A percentile compares a stretch with the other conserved stretches of the same genome.
Conservation (phyloP, 1,284 basidiomycete species). For the Fomes fomentarius region DNA sequence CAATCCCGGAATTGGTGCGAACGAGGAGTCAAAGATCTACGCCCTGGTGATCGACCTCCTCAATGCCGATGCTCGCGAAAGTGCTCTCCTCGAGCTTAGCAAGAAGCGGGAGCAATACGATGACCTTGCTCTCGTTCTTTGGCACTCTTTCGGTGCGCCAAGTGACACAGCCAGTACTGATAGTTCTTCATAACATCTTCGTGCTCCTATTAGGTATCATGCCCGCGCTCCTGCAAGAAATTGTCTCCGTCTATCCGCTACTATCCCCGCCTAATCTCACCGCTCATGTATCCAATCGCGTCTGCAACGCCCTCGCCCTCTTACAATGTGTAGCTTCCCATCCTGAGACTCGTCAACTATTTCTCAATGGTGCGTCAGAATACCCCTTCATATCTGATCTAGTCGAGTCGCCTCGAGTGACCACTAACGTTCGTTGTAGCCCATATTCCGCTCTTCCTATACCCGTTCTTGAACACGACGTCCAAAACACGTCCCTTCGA, state of each 20-base stretch:
- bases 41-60: slow-evolving; percentile 81
- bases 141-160: slow-evolving; percentile 96
- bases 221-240: slow-evolving; percentile 98
- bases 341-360: slow-evolving; percentile 90
- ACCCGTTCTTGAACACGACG: slow-evolving; percentile 99
- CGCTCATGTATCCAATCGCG: slow-evolving; percentile 98
- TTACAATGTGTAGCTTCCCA: slow-evolving; percentile 98
- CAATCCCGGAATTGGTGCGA: slow-evolving; percentile 37
- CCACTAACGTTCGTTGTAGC: slow-evolving; percentile 51
- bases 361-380: slow-evolving; percentile 77
- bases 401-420: neutral
- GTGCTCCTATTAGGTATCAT: slow-evolving; percentile 76
- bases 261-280: slow-evolving; percentile 96
- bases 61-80: slow-evolving; percentile 82
- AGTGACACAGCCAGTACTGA: neutral
- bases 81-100: slow-evolving; percentile 91
- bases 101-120: slow-evolving; percentile 99
- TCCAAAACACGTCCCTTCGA: slow-evolving; percentile 99
- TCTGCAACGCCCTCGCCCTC: slow-evolving; percentile 98
- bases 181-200: neutral
- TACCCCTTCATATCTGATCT: neutral
- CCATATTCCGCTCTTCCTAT: slow-evolving; percentile 98
- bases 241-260: slow-evolving; percentile 97
- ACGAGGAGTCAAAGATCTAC: slow-evolving; percentile 85
- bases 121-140: slow-evolving; percentile 95